These are phyloP conservation scores for Trametes pubescens DNA, from an alignment of 1,284 basidiomycete genomes.

Conservation along the genomic window DNA sequence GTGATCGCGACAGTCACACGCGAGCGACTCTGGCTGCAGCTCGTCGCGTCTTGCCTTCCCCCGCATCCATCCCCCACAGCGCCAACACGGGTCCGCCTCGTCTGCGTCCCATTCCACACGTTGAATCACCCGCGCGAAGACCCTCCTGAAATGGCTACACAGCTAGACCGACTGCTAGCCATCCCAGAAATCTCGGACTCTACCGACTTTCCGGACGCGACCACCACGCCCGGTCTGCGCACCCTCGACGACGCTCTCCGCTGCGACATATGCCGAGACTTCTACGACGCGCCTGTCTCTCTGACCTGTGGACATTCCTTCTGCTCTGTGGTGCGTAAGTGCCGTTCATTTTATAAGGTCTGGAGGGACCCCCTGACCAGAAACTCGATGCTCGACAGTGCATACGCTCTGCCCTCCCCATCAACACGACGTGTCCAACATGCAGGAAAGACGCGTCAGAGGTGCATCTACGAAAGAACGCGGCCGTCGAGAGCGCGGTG, in stretches of 20 bases:
- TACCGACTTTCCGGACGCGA: constrained; percentile 64
- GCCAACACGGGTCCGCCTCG: not conserved
- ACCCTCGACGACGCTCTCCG: constrained; percentile 68
- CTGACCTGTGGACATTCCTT: constrained; percentile 79
- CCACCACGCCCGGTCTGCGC: constrained; percentile 59
- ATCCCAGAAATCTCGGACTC: constrained; percentile 62
- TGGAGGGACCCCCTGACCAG: not conserved
- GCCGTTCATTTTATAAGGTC: not conserved
- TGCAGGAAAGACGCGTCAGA: constrained; percentile 67
- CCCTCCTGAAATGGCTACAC: not conserved
- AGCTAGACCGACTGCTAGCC: constrained; percentile 20
- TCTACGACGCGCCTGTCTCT: constrained; percentile 74
- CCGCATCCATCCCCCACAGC: not conserved
- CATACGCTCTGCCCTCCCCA: constrained; percentile 61
- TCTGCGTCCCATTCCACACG: not conserved
- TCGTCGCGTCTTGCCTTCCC: not conserved
- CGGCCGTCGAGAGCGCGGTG: constrained; percentile 66
- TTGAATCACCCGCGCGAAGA: not conserved
- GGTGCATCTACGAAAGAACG: constrained; percentile 65
- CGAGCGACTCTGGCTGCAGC: not conserved
- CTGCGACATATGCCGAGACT: constrained; percentile 76
- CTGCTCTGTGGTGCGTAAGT: constrained; percentile 70
- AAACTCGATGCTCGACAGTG: constrained; percentile 54
- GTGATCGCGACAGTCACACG: constrained; percentile 7
- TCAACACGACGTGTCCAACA: constrained; percentile 69